phyloP scores from a whole-genome alignment of 2,329 filamentous ascomycete genomes.

The Paecilomyces dactylethromorphus region DNA sequence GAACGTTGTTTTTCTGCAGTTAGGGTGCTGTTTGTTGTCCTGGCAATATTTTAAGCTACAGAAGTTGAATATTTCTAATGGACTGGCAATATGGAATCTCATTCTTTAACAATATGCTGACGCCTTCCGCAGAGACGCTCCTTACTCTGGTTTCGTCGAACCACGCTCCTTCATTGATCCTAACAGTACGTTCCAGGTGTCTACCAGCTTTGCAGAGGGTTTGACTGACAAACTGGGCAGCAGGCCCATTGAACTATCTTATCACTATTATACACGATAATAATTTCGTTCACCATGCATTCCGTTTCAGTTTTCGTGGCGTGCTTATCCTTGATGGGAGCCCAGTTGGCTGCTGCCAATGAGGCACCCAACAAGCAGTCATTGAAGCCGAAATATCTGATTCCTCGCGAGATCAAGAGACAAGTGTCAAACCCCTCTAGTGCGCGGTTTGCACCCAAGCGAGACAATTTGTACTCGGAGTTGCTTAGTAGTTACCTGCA shows the following conservation, averaged over 20 bases:
- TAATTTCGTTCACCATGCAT: not conserved
- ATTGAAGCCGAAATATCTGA: not conserved
- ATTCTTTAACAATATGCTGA: not conserved
- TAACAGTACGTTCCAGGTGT: not conserved
- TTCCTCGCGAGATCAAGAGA: not conserved
- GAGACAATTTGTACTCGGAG: constrained; percentile 14
- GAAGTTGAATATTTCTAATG: not conserved
- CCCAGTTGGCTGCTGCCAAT: not conserved
- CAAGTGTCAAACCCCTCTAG: constrained; percentile 4
- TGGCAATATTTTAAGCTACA: not conserved
- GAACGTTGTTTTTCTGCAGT: not conserved
- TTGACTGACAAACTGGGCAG: not conserved
- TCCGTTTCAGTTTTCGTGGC: not conserved
- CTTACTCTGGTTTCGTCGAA: too few relatives aligned
- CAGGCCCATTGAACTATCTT: not conserved
- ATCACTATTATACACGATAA: not conserved
- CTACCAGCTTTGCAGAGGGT: not conserved
- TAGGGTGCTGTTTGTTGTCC: not conserved
- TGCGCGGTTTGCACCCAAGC: constrained; percentile 20
- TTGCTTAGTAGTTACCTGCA: not conserved
- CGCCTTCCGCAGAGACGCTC: not conserved
- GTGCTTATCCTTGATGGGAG: not conserved
- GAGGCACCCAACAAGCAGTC: not conserved
- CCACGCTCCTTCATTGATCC: not conserved
- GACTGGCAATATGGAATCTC: not conserved